Percentiles rank a stretch among this genome's conserved stretches.
phyloP scores from a whole-genome alignment of 805 yeast species.

The Wickerhamomyces tratensis region DNA sequence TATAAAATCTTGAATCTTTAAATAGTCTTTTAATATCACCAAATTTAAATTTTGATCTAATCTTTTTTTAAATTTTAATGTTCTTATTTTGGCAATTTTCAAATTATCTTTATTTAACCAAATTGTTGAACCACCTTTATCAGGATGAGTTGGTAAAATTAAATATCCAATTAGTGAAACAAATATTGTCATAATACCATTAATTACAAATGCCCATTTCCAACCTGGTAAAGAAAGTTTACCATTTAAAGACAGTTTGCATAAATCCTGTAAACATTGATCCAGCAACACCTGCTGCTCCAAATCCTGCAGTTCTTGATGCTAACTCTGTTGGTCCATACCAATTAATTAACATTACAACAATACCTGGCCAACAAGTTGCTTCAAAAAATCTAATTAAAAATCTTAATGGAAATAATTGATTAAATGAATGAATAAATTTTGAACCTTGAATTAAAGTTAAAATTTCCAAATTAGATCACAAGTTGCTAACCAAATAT shows the following conservation, averaged over 20 bases:
- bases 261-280: constrained; percentile 27
- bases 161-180: constrained; percentile 27
- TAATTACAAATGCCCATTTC: constrained; percentile 69
- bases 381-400: constrained; percentile 58
- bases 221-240: constrained; percentile 35
- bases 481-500: constrained; percentile 25
- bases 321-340: constrained; percentile 43
- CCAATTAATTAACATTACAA: constrained; percentile 47
- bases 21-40: not conserved
- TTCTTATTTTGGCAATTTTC: constrained; percentile 17
- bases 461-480: constrained; percentile 54
- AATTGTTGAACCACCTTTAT: constrained; percentile 14
- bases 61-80: constrained; percentile 6
- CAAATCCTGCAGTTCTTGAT: constrained; percentile 31
- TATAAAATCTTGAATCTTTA: no score
- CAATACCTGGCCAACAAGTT: constrained; percentile 44
- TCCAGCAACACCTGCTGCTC: no score
- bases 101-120: constrained; percentile 24
- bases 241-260: constrained; percentile 11
- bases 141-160: constrained; percentile 28
- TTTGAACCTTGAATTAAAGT: constrained; percentile 35
- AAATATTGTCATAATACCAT: constrained; percentile 36
- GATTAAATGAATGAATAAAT: constrained; percentile 31
- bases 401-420: constrained; percentile 48
- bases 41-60: constrained; percentile 4